phyloP scores from a whole-genome alignment of 768 basidiomycete genomes.

The Gloeostereum incarnatum region DNA sequence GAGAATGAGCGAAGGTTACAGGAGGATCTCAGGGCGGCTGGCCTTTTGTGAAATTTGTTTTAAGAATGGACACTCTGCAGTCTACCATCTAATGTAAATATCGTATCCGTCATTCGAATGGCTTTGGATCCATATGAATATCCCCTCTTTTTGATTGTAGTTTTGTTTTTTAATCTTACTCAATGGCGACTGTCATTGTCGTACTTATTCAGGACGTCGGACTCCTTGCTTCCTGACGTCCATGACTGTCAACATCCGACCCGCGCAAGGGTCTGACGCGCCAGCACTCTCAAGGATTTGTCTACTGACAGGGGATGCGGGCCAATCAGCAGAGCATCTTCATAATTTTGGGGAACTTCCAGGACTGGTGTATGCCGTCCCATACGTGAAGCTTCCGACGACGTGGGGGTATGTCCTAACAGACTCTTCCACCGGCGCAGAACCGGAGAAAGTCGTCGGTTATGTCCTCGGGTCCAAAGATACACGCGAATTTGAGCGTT shows the following conservation, averaged over 20 bases:
- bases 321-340: constrained; percentile 50
- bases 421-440: constrained; percentile 30
- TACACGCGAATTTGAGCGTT: constrained; percentile 53
- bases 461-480: constrained; percentile 64
- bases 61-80: no score
- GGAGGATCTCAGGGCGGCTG: constrained; percentile 52
- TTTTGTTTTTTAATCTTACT: no score
- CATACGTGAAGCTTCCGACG: constrained; percentile 59
- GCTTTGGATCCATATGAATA: no score
- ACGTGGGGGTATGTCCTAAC: constrained; percentile 73
- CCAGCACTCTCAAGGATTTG: constrained; percentile 61
- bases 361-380: constrained; percentile 66
- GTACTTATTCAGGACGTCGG: no score
- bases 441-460: constrained; percentile 46
- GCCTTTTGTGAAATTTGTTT: constrained; percentile 56
- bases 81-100: no score
- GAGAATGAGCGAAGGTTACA: constrained; percentile 49
- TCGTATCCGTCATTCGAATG: no score
- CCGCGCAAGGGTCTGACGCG: constrained; percentile 42
- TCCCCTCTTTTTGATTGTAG: no score
- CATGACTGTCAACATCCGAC: constrained; percentile 45
- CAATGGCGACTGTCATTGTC: no score
- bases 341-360: constrained; percentile 59
- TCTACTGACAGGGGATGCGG: constrained; percentile 65
- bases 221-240: no score